A percentile compares a stretch with the other conserved stretches of the same genome.
These are phyloP conservation scores for Glomus cerebriforme DNA, from an alignment of 192 early-diverging fungal genomes.

Conservation along the genomic window DNA sequence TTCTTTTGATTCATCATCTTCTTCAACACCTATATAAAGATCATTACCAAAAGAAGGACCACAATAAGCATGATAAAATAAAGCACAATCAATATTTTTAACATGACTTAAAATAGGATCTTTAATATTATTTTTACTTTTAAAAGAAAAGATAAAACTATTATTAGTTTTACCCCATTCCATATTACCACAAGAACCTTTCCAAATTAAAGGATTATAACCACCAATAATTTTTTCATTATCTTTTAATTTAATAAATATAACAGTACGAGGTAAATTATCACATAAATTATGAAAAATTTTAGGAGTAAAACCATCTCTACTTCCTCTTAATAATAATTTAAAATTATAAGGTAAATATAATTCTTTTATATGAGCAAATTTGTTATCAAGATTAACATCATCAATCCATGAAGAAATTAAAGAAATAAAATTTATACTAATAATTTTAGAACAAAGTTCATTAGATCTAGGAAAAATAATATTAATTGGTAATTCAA, in stretches of 20 bases:
- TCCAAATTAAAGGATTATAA: background rate
- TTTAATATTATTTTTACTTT: background rate
- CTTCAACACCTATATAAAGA: background rate
- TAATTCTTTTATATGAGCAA: background rate
- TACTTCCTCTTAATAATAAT: background rate
- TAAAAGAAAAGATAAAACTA: conserved; percentile 22
- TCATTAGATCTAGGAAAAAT: background rate
- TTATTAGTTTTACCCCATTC: background rate
- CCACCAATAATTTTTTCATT: background rate
- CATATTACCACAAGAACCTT: background rate
- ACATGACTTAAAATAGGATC: background rate
- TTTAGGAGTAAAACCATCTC: background rate
- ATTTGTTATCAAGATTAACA: background rate
- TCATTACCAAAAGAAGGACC: background rate
- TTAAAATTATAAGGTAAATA: background rate
- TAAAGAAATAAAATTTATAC: background rate
- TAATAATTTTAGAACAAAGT: background rate
- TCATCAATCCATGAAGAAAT: conserved; percentile 11
- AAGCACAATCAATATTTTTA: background rate
- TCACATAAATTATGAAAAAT: background rate
- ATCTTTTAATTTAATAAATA: background rate
- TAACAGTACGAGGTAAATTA: background rate
- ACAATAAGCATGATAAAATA: background rate
- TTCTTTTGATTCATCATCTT: too few species aligned
- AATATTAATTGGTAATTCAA: background rate